These are phyloP conservation scores for Pseudogymnoascus sp. DNA, from an alignment of 2,329 filamentous ascomycete species.

Conservation along the genomic window DNA sequence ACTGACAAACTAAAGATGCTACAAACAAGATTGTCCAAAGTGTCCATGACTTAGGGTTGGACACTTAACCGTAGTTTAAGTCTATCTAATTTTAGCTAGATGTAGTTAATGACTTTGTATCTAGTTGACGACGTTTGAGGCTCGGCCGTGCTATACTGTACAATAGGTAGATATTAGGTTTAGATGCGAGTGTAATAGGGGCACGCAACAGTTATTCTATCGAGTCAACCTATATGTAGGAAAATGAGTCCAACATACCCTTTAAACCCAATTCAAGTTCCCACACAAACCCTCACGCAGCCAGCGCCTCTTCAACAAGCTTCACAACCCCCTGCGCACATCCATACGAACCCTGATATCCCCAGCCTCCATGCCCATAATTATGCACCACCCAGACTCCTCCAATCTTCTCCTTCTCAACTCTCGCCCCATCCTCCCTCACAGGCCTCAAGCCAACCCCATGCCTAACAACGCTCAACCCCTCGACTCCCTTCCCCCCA, in stretches of 20 bases:
- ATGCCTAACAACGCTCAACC: constrained; percentile 57
- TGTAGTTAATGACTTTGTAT: too few species aligned
- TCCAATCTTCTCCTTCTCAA: constrained; percentile 55
- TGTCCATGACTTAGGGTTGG: too few species aligned
- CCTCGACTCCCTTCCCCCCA: constrained; percentile 53
- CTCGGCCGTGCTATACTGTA: background rate
- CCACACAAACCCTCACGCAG: background rate
- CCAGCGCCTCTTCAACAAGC: constrained; percentile 50
- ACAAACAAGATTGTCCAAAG: too few species aligned
- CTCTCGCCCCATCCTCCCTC: constrained; percentile 51
- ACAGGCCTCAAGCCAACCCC: constrained; percentile 60
- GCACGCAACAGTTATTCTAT: background rate
- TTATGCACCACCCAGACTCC: constrained; percentile 52
- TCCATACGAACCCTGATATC: constrained; percentile 60
- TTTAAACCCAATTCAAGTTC: background rate
- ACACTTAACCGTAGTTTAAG: too few species aligned
- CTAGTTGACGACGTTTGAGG: too few species aligned
- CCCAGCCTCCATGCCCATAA: constrained; percentile 56
- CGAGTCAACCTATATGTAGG: background rate
- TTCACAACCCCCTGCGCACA: constrained; percentile 60
- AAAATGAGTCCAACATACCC: background rate
- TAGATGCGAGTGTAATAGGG: too few species aligned
- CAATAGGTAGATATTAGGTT: too few species aligned
- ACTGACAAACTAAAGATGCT: too few species aligned
- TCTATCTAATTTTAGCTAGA: too few species aligned